Evolutionary conservation across 164 flowering plant species (phyloP), one percentile per base, ranked within the genome.

Genomic region (Cinnamomum chago): DNA sequence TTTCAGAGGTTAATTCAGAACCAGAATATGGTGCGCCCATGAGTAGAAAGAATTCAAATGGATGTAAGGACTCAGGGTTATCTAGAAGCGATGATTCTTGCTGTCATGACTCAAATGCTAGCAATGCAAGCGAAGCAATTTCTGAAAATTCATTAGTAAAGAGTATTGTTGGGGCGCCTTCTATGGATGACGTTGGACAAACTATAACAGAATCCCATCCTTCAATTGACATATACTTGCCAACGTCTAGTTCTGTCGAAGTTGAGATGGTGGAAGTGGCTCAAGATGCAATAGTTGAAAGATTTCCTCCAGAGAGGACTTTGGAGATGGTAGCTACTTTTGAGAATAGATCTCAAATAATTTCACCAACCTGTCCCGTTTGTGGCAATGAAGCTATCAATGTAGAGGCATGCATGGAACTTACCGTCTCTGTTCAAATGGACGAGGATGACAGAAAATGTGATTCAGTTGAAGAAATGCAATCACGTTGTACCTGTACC

Each of bases 1-100:
- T 76, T 30, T 47, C 79, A 47, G 80, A 86, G 82, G 85, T 74
- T 12, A 67, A 30, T 4, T n/a, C 75, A 25, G 24, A 11, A 35
- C 40, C 71, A 47, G 73, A 75, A 58, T 73, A 23, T 47, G 83
- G 22, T 55, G 25, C 52, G 64, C 64, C 72, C 67, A 72, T 78
- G 55, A 27, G 28, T 58, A 66, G 64, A 50, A 69, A 72, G 50
- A 76, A 51, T 25, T 50, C 47, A 15, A 23, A 47, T 70, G 67
- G 28, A 22, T 9, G 24, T 58, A 6, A 58, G 35, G 55, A 22
- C 14, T 23, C 24, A 30, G 35, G 13, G 35, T 25, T 25, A 24
- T 71, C 65, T 58, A 30, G 40, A 23, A 7, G n/a, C 9, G 73
- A 55, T 64, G 10, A 52, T 58, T 52, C 60, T 52, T 65, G 20